These are phyloP conservation scores for Candida koratica DNA, from an alignment of 805 yeast species.

Conservation along the genomic window DNA sequence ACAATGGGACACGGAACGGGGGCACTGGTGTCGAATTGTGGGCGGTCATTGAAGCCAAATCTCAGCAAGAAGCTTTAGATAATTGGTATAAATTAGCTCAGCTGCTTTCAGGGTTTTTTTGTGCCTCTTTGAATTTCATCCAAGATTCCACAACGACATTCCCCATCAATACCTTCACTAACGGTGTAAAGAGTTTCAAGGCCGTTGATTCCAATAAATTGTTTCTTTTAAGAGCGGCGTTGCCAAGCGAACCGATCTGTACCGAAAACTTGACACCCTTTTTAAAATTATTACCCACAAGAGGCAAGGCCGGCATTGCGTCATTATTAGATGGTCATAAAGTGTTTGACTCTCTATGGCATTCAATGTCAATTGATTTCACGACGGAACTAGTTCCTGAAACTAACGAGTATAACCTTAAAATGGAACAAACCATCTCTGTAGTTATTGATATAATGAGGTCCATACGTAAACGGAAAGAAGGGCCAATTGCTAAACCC, in stretches of 20 bases:
- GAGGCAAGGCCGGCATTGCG: slow-evolving; percentile 85
- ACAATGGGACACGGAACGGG: slow-evolving; percentile 68
- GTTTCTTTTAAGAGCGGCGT: slow-evolving; percentile 71
- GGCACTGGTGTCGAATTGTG: slow-evolving; percentile 95
- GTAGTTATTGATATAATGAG: slow-evolving; percentile 69
- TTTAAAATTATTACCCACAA: slow-evolving; percentile 82
- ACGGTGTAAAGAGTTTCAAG: slow-evolving; percentile 15
- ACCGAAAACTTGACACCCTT: slow-evolving; percentile 96
- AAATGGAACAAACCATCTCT: slow-evolving; percentile 64
- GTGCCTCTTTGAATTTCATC: slow-evolving; percentile 90
- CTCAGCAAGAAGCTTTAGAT: slow-evolving; percentile 49
- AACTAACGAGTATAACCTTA: slow-evolving; percentile 39
- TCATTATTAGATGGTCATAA: slow-evolving; percentile 85
- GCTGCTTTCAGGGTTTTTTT: slow-evolving; percentile 83
- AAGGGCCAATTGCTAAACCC: slow-evolving; percentile 78
- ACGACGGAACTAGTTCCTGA: slow-evolving; percentile 47
- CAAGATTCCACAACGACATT: slow-evolving; percentile 73
- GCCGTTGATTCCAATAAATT: slow-evolving; percentile 35
- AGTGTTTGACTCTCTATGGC: slow-evolving; percentile 90
- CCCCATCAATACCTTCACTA: slow-evolving; percentile 36
- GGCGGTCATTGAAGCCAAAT: slow-evolving; percentile 72
- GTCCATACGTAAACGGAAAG: slow-evolving; percentile 53
- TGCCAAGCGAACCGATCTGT: slow-evolving; percentile 93
- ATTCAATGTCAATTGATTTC: slow-evolving; percentile 84
- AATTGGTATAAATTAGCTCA: slow-evolving; percentile 73